Conservation (phyloP, 305 asterid genomes). For the Ilex paraguariensis region DNA sequence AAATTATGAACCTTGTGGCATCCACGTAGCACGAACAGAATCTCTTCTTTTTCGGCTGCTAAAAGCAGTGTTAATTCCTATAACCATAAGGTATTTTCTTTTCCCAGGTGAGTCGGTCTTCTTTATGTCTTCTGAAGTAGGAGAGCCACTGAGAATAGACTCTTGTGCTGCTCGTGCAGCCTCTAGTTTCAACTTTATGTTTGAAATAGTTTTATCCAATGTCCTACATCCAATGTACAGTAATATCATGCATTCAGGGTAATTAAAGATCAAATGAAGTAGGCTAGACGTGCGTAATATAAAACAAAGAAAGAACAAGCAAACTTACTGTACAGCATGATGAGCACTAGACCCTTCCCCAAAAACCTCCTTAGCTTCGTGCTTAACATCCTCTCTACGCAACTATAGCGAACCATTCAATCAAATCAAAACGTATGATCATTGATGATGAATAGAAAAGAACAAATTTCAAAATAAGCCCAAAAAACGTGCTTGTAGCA, state of each 20-base stretch:
- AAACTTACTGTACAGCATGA: not conserved
- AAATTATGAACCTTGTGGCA: constrained; percentile 1
- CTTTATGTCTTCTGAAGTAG: constrained; percentile 16
- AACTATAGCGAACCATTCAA: not conserved
- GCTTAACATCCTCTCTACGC: not conserved
- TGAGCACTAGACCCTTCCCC: not conserved
- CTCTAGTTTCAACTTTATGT: constrained; percentile 25
- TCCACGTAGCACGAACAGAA: not conserved
- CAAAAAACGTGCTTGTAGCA: too few relatives aligned
- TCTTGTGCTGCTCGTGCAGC: constrained; percentile 20
- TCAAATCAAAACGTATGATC: not conserved
- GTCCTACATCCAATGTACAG: constrained; percentile 12
- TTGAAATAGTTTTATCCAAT: constrained; percentile 24
- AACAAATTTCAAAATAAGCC: too few relatives aligned
- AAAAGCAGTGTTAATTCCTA: constrained; percentile 3
- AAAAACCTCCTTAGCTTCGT: not conserved
- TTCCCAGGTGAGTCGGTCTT: constrained; percentile 8
- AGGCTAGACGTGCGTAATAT: not conserved
- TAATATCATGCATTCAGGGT: not conserved
- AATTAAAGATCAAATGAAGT: not conserved
- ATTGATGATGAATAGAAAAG: too few relatives aligned
- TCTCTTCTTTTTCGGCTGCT: constrained; percentile 4
- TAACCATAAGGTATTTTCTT: constrained; percentile 1
- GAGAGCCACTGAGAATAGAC: constrained; percentile 16
- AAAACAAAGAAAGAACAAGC: not conserved